Evolutionary conservation across 768 basidiomycete genomes (phyloP).

Genomic region (Boletus pseudopeckii): DNA sequence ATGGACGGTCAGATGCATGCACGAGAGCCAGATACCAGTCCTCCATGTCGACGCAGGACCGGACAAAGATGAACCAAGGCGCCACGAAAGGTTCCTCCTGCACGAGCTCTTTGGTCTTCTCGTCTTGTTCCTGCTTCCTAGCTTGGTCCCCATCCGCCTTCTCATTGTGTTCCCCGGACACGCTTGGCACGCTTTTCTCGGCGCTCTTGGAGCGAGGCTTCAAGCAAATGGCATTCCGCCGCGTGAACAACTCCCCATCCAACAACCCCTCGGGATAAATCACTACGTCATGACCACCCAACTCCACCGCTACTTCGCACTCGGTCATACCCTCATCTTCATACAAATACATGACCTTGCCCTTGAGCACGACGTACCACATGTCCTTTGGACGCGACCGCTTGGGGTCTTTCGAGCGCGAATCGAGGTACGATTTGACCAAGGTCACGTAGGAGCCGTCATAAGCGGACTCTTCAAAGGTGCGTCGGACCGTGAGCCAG

Average conservation of each 20-base stretch:
- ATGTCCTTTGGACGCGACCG: constrained; percentile 82
- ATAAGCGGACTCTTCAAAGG: constrained; percentile 61
- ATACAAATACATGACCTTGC: constrained; percentile 86
- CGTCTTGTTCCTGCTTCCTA: constrained; percentile 35
- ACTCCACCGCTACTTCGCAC: constrained; percentile 86
- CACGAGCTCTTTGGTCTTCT: constrained; percentile 37
- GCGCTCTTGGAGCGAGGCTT: constrained; percentile 44
- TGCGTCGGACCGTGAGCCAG: constrained; percentile 81
- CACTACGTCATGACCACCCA: constrained; percentile 72
- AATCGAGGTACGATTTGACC: constrained; percentile 75
- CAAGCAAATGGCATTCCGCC: constrained; percentile 83
- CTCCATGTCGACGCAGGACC: constrained; percentile 89
- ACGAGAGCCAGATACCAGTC: constrained; percentile 90
- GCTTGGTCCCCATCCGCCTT: constrained; percentile 20
- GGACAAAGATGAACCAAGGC: constrained; percentile 94
- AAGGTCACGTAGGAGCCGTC: constrained; percentile 77
- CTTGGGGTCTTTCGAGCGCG: constrained; percentile 82
- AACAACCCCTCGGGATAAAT: constrained; percentile 70
- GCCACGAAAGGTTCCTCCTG: constrained; percentile 52
- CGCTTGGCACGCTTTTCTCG: constrained; percentile 43
- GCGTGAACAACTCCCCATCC: constrained; percentile 90
- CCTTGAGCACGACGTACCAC: constrained; percentile 93
- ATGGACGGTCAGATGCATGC: constrained; percentile 64
- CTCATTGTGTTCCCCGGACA: constrained; percentile 20
- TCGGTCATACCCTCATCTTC: constrained; percentile 90